phyloP scores from a whole-genome alignment of 192 early-diverging fungal species.

The Coemansia sp. region DNA sequence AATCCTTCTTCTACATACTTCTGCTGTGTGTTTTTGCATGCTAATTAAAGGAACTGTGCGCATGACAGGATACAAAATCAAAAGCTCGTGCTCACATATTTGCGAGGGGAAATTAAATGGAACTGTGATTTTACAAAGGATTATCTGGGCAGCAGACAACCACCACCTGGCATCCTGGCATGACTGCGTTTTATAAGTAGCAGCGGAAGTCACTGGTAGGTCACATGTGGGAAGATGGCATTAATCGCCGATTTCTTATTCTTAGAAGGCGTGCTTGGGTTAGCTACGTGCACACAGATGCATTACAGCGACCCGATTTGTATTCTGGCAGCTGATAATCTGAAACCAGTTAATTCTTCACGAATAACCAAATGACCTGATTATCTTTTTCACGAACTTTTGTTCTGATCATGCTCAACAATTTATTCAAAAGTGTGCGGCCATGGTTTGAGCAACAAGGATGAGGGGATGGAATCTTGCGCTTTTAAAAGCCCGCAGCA shows the following conservation, averaged over 20 bases:
- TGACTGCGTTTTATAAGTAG: not conserved
- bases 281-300: no score
- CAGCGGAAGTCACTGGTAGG: not conserved
- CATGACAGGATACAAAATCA: not conserved
- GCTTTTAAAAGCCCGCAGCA: not conserved
- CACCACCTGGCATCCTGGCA: no score
- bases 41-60: not conserved
- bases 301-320: no score
- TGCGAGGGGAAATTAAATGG: not conserved
- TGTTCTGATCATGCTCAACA: no score
- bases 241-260: no score
- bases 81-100: not conserved
- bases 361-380: no score
- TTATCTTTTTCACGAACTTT: no score
- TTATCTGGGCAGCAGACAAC: not conserved
- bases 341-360: no score
- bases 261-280: no score
- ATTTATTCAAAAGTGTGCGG: no score
- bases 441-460: no score
- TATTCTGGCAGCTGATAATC: no score
- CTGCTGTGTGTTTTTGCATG: not conserved
- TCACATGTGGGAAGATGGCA: not conserved
- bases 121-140: not conserved
- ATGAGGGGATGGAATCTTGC: not conserved
- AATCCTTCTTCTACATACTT: not conserved